Evolutionary conservation across 176 grass and related monocot species (phyloP).

Genomic region (Guadua angustifolia): DNA sequence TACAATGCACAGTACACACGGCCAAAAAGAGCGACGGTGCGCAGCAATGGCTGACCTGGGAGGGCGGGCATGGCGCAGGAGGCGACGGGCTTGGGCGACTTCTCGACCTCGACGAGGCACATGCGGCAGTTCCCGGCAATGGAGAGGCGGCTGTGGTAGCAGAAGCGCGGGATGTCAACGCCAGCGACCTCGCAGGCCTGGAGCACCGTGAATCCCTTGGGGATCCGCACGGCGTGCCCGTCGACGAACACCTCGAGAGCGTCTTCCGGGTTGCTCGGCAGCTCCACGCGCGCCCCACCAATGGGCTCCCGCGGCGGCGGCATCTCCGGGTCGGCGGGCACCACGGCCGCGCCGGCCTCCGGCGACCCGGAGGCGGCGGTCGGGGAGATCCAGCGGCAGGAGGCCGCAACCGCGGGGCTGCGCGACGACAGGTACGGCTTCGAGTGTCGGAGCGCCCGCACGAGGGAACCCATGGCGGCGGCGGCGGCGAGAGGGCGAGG

Average conservation of each 20-base stretch:
- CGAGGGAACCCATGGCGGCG: constrained; percentile 74
- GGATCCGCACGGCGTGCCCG: constrained; percentile 89
- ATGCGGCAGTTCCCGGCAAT: constrained; percentile 97
- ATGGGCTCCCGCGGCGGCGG: constrained; percentile 58
- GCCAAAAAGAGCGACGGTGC: not conserved
- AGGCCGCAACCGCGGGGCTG: constrained; percentile 28
- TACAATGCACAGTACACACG: not conserved
- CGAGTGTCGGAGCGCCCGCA: constrained; percentile 72
- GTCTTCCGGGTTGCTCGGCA: constrained; percentile 73
- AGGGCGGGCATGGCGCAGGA: constrained; percentile 98
- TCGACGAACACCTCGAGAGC: constrained; percentile 96
- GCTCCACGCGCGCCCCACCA: constrained; percentile 70
- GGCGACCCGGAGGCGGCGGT: constrained; percentile 58
- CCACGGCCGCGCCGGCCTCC: constrained; percentile 58
- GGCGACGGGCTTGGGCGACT: constrained; percentile 98
- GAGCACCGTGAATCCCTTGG: constrained; percentile 93
- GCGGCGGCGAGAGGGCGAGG: not conserved
- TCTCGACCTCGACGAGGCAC: constrained; percentile 99
- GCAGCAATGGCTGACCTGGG: constrained; percentile 51
- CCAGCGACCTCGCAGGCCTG: constrained; percentile 98
- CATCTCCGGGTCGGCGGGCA: constrained; percentile 49
- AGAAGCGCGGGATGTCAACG: constrained; percentile 93
- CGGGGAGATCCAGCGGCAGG: constrained; percentile 80
- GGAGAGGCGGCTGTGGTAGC: constrained; percentile 93
- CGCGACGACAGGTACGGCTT: constrained; percentile 47